phyloP scores from a whole-genome alignment of 352 stramenopile species.

The Globisporangium rhizosaccharum region DNA sequence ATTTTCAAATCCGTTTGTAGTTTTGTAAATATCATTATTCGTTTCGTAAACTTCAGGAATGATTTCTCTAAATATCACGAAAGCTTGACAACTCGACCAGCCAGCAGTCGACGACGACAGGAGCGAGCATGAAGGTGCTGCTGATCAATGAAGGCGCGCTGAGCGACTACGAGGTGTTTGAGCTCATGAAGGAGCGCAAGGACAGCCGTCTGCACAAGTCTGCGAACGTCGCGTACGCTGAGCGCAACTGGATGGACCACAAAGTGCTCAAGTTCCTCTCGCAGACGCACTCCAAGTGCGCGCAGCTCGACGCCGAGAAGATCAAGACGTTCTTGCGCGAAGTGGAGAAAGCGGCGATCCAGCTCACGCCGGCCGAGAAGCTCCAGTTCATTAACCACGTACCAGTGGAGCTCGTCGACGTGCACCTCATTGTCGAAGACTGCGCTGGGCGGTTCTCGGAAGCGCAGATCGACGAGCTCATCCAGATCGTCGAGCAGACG shows the following conservation, averaged over 20 bases:
- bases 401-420: conserved; percentile 76
- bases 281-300: conserved; percentile 58
- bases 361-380: conserved; percentile 64
- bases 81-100: not conserved
- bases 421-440: conserved; percentile 83
- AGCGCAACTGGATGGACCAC: conserved; percentile 89
- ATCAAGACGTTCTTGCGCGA: conserved; percentile 61
- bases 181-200: conserved; percentile 81
- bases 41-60: not conserved
- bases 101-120: not conserved
- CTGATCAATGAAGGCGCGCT: conserved; percentile 75
- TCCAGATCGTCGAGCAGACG: conserved; percentile 61
- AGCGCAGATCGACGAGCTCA: conserved; percentile 71
- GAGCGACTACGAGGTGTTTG: conserved; percentile 75
- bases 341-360: conserved; percentile 36
- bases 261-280: conserved; percentile 86
- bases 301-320: conserved; percentile 36
- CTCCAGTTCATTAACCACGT: conserved; percentile 86
- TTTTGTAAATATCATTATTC: conserved; percentile 10
- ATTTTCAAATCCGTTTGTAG: conserved; percentile 11
- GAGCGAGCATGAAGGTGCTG: conserved; percentile 74
- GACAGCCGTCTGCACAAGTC: conserved; percentile 72
- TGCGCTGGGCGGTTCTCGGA: conserved; percentile 74
- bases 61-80: conserved; percentile 4
- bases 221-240: conserved; percentile 66